Evolutionary conservation across 257 asterid genomes (phyloP), one percentile per base, ranked within the genome.

Genomic region (Solanum lycopersicoides): DNA sequence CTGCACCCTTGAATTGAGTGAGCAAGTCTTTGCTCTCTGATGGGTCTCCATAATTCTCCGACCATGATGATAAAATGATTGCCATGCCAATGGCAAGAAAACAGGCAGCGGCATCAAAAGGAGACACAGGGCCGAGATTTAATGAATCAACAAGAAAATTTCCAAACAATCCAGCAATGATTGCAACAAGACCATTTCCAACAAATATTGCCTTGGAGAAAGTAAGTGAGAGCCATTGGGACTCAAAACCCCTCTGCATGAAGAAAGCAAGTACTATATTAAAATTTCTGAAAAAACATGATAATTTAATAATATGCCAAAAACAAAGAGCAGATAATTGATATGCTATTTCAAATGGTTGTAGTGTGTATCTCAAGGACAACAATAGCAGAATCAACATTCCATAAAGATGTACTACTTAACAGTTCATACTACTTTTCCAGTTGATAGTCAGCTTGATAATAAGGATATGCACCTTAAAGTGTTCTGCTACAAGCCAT

Each of bases 401-500:
- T 82, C 44, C 60, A 82, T 82, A 53, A 82, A 30, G 69, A 32
- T 76, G 56, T 41, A 75, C 60, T 76, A 82, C 23, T 30, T 82
- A 50, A 34, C 85, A 82, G 69, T 50, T 32, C 11, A 9, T 44
- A 44, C 25, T 32, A 53, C n/a, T 50, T 82, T 12, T 20, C 25
- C 15, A 82, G 30, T 50, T 28, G 41, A 82, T 30, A 50, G 69
- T 32, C 66, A 63, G 45, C 50, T 68, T 65, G 84, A 59, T 13
- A 21, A 18, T 72, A 63, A 80, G 89, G 68, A 56, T 83, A 82
- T 87, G 87, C 59, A 96, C 99, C 99, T 96, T 96, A 95, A 93
- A 93, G 95, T 96, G 99, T 88, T 96, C 99, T 2, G 98, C 99
- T 88, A 96, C 99, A 82, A 96, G 98, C 99, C 99, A 96, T 12